A percentile compares a stretch with the other conserved stretches of the same genome.
These are phyloP conservation scores for Coemansia furcata DNA, from an alignment of 192 early-diverging fungal species.

Conservation along the genomic window DNA sequence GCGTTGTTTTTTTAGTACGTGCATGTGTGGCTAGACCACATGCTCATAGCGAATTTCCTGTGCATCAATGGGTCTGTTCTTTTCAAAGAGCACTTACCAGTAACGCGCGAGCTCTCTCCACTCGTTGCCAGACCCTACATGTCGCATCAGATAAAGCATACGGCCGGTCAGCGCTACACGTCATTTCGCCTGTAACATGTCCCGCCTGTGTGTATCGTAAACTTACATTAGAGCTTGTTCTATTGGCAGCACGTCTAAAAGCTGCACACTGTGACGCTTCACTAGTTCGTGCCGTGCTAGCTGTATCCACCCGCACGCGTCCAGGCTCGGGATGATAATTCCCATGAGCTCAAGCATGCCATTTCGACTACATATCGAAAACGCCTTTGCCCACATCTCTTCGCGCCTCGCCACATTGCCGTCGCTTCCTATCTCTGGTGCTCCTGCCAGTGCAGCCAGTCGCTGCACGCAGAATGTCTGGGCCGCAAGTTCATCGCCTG, in stretches of 20 bases:
- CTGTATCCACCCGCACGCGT: constrained; percentile 28
- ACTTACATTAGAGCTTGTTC: constrained; percentile 23
- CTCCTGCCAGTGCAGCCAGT: constrained; percentile 10
- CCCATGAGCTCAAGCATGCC: constrained; percentile 5
- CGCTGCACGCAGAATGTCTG: constrained; percentile 16
- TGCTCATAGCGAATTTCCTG: not conserved
- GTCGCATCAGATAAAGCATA: not conserved
- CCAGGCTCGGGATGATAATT: constrained; percentile 21
- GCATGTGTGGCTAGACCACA: not conserved
- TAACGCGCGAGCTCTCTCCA: constrained; percentile 25
- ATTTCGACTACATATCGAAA: constrained; percentile 23
- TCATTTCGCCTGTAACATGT: not conserved
- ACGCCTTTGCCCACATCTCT: constrained; percentile 20
- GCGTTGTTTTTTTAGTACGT: constrained; percentile 7
- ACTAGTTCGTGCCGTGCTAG: constrained; percentile 25
- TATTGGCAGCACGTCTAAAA: constrained; percentile 8
- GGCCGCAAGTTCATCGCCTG: constrained; percentile 3
- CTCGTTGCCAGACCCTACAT: constrained; percentile 32
- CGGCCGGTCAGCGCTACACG: not conserved
- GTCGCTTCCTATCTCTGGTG: not conserved
- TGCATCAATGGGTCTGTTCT: not conserved
- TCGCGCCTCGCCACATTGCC: not conserved
- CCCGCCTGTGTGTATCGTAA: not conserved
- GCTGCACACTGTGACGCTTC: constrained; percentile 3
- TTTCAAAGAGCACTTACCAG: constrained; percentile 21